phyloP scores from a whole-genome alignment of 192 early-diverging fungal species.

The Tieghemiomyces parasiticus region DNA sequence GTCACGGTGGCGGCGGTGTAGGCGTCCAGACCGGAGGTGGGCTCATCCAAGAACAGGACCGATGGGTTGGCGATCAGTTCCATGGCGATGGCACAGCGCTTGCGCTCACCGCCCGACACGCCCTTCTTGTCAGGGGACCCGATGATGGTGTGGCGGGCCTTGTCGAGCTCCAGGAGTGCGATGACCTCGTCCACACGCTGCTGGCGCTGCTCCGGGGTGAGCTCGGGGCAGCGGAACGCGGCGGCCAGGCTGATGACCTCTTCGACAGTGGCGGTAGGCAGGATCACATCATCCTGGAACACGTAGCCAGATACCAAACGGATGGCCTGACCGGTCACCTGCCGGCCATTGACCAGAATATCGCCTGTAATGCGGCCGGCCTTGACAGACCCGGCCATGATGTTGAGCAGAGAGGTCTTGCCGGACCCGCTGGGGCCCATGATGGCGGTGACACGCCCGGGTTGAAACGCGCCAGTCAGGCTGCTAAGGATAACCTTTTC shows the following conservation, averaged over 20 bases:
- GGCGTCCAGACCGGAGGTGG: constrained; percentile 50
- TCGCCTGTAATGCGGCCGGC: constrained; percentile 28
- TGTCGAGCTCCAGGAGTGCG: constrained; percentile 39
- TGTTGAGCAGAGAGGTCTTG: constrained; percentile 47
- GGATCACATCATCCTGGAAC: constrained; percentile 46
- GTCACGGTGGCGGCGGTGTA: constrained; percentile 38
- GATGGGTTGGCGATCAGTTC: constrained; percentile 53
- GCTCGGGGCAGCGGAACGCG: constrained; percentile 24
- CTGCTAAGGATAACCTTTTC: constrained; percentile 23
- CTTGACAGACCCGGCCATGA: constrained; percentile 38
- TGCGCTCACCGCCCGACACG: constrained; percentile 59
- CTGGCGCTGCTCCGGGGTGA: constrained; percentile 2
- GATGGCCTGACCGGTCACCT: constrained; percentile 28
- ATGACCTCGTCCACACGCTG: constrained; percentile 38
- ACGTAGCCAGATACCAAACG: constrained; percentile 37
- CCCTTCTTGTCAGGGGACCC: constrained; percentile 47
- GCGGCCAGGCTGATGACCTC: constrained; percentile 63
- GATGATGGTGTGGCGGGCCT: constrained; percentile 51
- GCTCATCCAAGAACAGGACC: constrained; percentile 54
- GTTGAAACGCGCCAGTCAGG: constrained; percentile 25
- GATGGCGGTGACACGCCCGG: constrained; percentile 41
- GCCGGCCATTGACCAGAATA: constrained; percentile 40
- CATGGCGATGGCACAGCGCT: constrained; percentile 58
- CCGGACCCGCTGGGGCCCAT: constrained; percentile 48
- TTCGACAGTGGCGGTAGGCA: constrained; percentile 50